A percentile compares a stretch with the other conserved stretches of the same genome.
Conservation (phyloP, 805 yeast species). For the Kodamaea kakaduensis region DNA sequence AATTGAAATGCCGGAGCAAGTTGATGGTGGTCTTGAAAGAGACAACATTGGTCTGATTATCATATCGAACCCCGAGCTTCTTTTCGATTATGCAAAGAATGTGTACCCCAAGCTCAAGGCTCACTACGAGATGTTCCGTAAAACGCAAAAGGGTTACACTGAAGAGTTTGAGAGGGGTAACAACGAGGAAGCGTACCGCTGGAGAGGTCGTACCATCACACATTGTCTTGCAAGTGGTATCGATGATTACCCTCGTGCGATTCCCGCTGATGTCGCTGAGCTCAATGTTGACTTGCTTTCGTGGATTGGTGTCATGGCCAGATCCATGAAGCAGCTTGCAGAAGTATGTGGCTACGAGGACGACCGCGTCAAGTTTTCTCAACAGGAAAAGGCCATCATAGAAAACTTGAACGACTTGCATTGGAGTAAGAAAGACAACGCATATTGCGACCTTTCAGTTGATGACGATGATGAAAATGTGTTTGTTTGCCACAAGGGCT, state of each 20-base stretch:
- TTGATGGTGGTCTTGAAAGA: constrained; percentile 7
- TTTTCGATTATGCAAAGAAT: constrained; percentile 52
- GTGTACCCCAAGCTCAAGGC: constrained; percentile 73
- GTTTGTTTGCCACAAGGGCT: constrained; percentile 85
- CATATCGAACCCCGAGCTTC: constrained; percentile 53
- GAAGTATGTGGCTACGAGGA: constrained; percentile 51
- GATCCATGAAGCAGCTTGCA: constrained; percentile 74
- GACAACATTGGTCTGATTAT: constrained; percentile 48
- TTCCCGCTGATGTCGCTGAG: constrained; percentile 80
- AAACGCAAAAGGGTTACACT: constrained; percentile 71
- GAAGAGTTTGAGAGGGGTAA: constrained; percentile 62
- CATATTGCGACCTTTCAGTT: constrained; percentile 81
- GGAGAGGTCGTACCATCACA: constrained; percentile 86
- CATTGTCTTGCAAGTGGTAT: constrained; percentile 91
- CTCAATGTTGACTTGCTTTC: constrained; percentile 83
- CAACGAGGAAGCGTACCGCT: constrained; percentile 67
- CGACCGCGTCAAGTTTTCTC: constrained; percentile 53
- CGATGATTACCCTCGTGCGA: constrained; percentile 91
- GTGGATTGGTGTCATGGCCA: constrained; percentile 93
- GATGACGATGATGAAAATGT: constrained; percentile 64
- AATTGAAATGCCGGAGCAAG: constrained; percentile 16
- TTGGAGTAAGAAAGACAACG: constrained; percentile 65
- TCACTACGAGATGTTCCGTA: constrained; percentile 83
- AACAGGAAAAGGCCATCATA: constrained; percentile 53
- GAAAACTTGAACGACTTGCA: constrained; percentile 68